These are phyloP conservation scores for Cladorrhinum samala DNA, from an alignment of 495 filamentous ascomycete species.

Conservation along the genomic window DNA sequence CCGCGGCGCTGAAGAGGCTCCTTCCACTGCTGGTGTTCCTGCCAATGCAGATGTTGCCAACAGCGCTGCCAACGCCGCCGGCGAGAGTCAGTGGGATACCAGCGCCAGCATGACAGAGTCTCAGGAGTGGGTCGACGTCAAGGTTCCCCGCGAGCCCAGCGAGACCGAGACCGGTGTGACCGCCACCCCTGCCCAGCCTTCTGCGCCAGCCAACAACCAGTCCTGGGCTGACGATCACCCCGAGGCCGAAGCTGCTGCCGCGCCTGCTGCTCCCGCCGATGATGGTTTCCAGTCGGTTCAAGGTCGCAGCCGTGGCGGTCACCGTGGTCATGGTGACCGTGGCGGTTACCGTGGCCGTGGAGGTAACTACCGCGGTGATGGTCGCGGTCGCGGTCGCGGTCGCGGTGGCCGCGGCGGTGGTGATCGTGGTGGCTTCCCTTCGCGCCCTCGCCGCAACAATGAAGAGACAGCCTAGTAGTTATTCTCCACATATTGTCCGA, in stretches of 20 bases:
- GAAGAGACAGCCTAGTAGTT: slow-evolving; percentile 17
- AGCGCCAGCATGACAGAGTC: slow-evolving; percentile 46
- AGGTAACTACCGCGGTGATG: slow-evolving; percentile 37
- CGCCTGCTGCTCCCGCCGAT: slow-evolving; percentile 17
- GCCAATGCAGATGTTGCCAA: slow-evolving; percentile 53
- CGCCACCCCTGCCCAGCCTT: slow-evolving; percentile 47
- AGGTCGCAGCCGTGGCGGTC: slow-evolving; percentile 46
- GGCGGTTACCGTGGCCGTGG: slow-evolving; percentile 44
- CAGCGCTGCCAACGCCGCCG: slow-evolving; percentile 60
- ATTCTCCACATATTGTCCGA: neutral
- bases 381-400: slow-evolving; percentile 36
- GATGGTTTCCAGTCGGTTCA: slow-evolving; percentile 71
- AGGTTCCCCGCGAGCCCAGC: slow-evolving; percentile 60
- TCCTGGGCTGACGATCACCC: slow-evolving; percentile 23
- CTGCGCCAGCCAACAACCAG: slow-evolving; percentile 33
- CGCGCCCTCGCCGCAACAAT: slow-evolving; percentile 18
- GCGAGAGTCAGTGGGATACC: slow-evolving; percentile 62
- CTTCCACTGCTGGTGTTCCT: slow-evolving; percentile 34
- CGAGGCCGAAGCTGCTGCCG: slow-evolving; percentile 10
- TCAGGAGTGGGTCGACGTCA: slow-evolving; percentile 66
- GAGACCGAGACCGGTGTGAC: slow-evolving; percentile 65
- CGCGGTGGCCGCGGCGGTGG: slow-evolving; percentile 24
- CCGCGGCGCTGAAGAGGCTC: slow-evolving; percentile 36
- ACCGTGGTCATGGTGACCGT: slow-evolving; percentile 46
- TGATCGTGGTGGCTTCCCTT: slow-evolving; percentile 18